Evolutionary conservation across 805 yeast species (phyloP), one percentile per base, ranked within the genome.

Genomic region (Candida insectalens): DNA sequence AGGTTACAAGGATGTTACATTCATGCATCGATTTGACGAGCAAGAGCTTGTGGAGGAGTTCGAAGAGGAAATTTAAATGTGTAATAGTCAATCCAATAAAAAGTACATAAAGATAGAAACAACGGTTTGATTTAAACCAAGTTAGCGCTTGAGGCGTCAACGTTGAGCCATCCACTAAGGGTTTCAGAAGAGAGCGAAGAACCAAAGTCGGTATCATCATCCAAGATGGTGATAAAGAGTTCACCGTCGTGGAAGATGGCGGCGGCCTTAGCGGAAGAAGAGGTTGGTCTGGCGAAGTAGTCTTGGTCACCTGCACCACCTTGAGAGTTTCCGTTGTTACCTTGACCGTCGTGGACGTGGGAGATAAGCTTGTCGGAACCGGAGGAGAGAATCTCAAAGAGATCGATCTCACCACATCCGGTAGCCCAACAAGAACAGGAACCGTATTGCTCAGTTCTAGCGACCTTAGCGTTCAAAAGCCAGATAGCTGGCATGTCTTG

Each of bases 381-480:
- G 23, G 81, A 46, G 41, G 76, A 64, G 47, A 92, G 71, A 47
- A 89, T 70, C 72, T 92, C 98, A 52, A 89, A 92, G 51, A 87
- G 68, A 63, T 92, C 98, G 51, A 92, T 69, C 69, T 92, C 98
- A 67, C 98, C 98, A 66, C 98, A 92, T 41, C 97, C 97, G 36
- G 94, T 71, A 35, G 72, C 50, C 98, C 98, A 92, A 73, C 98
- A 92, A 25, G 96, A 85, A 69, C 97, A 92, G 40, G 66, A 65
- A 59, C 96, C 96, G 63, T 92, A 92, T 66, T 92, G 97, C 52
- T 78, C 63, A 46, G 96, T 88, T 71, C 98, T 84, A 63, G 98
- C 80, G 38, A 80, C 77, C 44, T 74, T 68, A 20, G 83, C 79
- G 44, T 80, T 79, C 48, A 80, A 60, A 39, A 80, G 60, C 88